Conservation (phyloP, 2,329 filamentous ascomycete species). For the Paracorniculantispora psalliotae region DNA sequence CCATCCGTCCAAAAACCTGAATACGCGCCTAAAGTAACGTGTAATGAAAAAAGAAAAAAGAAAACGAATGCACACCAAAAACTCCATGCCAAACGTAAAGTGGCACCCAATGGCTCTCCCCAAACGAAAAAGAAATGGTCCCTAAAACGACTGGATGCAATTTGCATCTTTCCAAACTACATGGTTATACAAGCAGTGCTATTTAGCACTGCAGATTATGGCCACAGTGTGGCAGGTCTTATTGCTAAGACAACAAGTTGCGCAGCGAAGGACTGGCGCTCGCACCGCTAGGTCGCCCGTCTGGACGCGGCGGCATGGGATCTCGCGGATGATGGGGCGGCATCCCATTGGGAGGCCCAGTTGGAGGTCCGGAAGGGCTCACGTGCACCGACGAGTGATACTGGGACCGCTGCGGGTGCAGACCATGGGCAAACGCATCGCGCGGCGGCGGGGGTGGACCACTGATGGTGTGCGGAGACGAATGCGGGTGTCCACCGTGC, state of each 20-base stretch:
- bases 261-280: slow-evolving; percentile 72
- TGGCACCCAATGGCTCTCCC: neutral
- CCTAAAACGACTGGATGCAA: neutral
- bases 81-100: neutral
- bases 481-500: neutral
- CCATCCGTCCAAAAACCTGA: slow-evolving; percentile 4
- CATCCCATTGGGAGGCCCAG: slow-evolving; percentile 32
- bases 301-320: slow-evolving; percentile 30
- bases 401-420: slow-evolving; percentile 37
- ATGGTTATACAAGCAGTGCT: slow-evolving; percentile 4
- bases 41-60: neutral
- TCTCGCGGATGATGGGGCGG: slow-evolving; percentile 26
- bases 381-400: slow-evolving; percentile 36
- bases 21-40: neutral
- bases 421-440: slow-evolving; percentile 35
- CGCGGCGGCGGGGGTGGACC: slow-evolving; percentile 28
- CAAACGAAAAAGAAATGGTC: neutral
- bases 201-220: neutral
- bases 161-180: neutral
- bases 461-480: slow-evolving; percentile 28
- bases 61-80: neutral
- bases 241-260: slow-evolving; percentile 60
- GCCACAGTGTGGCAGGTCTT: neutral
- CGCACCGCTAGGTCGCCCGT: slow-evolving; percentile 55
- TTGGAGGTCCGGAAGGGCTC: slow-evolving; percentile 37